A percentile compares a stretch with the other conserved stretches of the same genome.
These are phyloP conservation scores for Trypanosoma scelopori DNA, from an alignment of 208 protist genomes.

Conservation along the genomic window DNA sequence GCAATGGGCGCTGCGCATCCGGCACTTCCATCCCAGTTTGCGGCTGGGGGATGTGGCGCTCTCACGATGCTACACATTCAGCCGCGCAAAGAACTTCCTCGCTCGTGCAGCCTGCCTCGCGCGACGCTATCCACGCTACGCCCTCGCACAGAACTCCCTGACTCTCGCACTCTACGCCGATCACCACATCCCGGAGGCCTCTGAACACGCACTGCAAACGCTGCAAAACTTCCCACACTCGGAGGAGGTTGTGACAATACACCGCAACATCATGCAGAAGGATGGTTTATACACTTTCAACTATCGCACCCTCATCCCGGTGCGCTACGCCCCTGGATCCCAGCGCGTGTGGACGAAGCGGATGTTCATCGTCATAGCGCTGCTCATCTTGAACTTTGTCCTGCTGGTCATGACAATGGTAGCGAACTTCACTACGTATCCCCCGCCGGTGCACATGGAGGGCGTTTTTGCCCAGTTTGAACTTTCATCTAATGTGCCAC, in stretches of 20 bases:
- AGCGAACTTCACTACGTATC: conserved; percentile 36
- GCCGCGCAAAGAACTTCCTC: conserved; percentile 43
- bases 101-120: conserved; percentile 51
- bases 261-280: conserved; percentile 43
- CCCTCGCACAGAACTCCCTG: conserved; percentile 65
- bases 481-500: conserved; percentile 47
- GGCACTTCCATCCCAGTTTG: conserved; percentile 59
- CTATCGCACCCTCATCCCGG: conserved; percentile 63
- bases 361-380: conserved; percentile 41
- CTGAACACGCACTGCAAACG: conserved; percentile 57
- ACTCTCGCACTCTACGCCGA: conserved; percentile 62
- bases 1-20: conserved; percentile 47
- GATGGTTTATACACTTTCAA: conserved; percentile 62
- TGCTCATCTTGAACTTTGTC: conserved; percentile 47
- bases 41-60: conserved; percentile 41
- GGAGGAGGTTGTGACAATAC: conserved; percentile 38
- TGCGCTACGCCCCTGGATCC: conserved; percentile 49
- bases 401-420: conserved; percentile 42
- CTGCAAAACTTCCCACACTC: conserved; percentile 76
- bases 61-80: conserved; percentile 33
- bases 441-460: conserved; percentile 21
- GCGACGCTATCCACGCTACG: conserved; percentile 57
- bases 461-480: conserved; percentile 45
- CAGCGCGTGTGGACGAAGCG: conserved; percentile 51
- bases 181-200: conserved; percentile 70